Conservation (phyloP, 2,329 filamentous ascomycete species). For the Sporothrix pseudoabietina region DNA sequence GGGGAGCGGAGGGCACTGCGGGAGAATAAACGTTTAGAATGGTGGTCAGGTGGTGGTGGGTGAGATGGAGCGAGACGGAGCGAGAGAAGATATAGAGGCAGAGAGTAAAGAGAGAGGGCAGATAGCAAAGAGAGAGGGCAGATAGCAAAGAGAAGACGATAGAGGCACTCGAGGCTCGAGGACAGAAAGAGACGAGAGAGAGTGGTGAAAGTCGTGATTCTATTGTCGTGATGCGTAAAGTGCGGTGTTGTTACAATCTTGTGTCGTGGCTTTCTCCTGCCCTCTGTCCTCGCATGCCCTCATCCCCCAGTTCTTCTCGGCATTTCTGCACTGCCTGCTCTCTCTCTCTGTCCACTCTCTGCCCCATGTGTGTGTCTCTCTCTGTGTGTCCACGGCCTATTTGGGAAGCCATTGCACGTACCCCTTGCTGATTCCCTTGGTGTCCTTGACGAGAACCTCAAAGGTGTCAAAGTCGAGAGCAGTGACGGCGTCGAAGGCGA, state of each 20-base stretch:
- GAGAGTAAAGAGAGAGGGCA: neutral
- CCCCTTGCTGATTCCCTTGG: constrained; percentile 92
- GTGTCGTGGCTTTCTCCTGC: neutral
- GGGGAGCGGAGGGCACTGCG: constrained; percentile 53
- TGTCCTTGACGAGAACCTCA: constrained; percentile 84
- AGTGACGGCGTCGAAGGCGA: constrained; percentile 94
- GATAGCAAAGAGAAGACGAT: neutral
- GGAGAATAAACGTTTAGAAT: constrained; percentile 45
- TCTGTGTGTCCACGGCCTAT: constrained; percentile 44
- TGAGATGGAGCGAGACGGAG: neutral
- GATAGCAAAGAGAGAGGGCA: neutral
- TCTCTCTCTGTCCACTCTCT: neutral
- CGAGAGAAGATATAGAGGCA: neutral
- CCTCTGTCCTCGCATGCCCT: neutral
- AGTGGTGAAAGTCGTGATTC: constrained; percentile 6
- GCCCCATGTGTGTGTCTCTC: neutral
- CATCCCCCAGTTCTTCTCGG: neutral
- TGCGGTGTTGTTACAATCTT: neutral
- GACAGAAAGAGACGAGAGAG: neutral
- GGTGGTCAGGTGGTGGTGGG: constrained; percentile 1
- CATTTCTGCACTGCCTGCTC: neutral
- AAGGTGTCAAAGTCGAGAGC: constrained; percentile 87
- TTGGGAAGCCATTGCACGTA: constrained; percentile 96
- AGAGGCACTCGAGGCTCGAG: neutral
- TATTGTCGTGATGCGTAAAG: neutral